These are phyloP conservation scores for Podospora pseudocomata DNA, from an alignment of 495 filamentous ascomycete species.

Conservation along the genomic window DNA sequence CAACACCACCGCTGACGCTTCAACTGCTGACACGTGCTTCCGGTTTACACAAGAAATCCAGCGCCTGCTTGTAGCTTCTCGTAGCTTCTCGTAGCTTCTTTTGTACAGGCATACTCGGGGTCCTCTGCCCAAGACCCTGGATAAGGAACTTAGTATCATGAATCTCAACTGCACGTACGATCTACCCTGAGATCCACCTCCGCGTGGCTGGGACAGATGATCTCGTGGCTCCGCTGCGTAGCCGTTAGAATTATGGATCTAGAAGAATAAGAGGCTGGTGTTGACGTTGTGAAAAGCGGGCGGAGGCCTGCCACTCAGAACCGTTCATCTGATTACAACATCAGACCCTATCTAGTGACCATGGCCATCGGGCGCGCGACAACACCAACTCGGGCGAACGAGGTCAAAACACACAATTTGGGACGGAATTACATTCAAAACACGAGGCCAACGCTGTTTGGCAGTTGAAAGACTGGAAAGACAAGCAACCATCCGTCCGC, in stretches of 20 bases:
- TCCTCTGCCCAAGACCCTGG: background rate
- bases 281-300: background rate
- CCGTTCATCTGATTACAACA: background rate
- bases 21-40: conserved; percentile 20
- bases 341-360: background rate
- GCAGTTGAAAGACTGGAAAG: background rate
- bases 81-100: background rate
- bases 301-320: conserved; percentile 1
- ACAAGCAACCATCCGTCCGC: background rate
- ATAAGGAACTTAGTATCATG: background rate
- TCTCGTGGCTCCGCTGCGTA: background rate
- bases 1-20: conserved; percentile 7
- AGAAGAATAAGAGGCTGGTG: background rate
- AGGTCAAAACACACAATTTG: background rate
- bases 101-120: background rate
- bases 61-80: background rate
- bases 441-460: background rate
- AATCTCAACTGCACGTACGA: background rate
- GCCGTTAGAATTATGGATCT: background rate
- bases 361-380: background rate
- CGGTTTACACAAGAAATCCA: background rate
- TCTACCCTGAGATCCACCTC: background rate
- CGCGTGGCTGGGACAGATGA: conserved; percentile 1
- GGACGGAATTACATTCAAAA: background rate
- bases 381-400: background rate